Evolutionary conservation across 208 protist genomes (phyloP).

Genomic region (Wallacemonas sp.): DNA sequence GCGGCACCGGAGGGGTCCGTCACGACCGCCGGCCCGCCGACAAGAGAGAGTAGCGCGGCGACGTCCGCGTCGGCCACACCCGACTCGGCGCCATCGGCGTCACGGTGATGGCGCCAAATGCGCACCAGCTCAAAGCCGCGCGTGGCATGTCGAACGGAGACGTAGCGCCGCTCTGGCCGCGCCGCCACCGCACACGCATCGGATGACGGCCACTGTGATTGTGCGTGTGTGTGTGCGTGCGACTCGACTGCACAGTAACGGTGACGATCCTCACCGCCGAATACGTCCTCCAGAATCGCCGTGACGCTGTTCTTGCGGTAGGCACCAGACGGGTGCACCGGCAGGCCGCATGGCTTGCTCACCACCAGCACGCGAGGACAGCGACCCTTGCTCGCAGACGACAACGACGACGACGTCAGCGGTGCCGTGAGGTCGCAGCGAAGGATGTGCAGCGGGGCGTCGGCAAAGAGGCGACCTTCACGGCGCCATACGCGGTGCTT

Average conservation of each 20-base stretch:
- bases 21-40: no score
- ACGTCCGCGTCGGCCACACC: constrained; percentile 47
- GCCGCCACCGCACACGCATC: no score
- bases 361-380: constrained; percentile 58
- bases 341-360: constrained; percentile 71
- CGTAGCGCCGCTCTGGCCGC: constrained; percentile 23
- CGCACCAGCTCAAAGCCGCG: constrained; percentile 74
- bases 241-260: constrained; percentile 31
- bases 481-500: constrained; percentile 89
- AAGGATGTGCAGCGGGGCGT: constrained; percentile 51
- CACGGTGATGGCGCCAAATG: constrained; percentile 26
- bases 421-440: constrained; percentile 36
- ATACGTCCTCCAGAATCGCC: constrained; percentile 86
- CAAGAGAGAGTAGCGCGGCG: constrained; percentile 27
- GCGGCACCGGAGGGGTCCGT: no score
- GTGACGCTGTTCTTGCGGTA: constrained; percentile 94
- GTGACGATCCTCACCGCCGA: constrained; percentile 62
- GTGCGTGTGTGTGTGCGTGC: background rate
- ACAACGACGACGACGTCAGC: no score
- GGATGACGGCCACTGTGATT: background rate
- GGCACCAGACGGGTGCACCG: constrained; percentile 90
- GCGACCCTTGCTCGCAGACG: no score
- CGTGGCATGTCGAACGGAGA: constrained; percentile 44
- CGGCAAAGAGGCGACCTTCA: constrained; percentile 90
- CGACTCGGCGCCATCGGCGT: background rate